Conservation (phyloP, 1,139 yeast species). For the Geotrichum phurueaensis region DNA sequence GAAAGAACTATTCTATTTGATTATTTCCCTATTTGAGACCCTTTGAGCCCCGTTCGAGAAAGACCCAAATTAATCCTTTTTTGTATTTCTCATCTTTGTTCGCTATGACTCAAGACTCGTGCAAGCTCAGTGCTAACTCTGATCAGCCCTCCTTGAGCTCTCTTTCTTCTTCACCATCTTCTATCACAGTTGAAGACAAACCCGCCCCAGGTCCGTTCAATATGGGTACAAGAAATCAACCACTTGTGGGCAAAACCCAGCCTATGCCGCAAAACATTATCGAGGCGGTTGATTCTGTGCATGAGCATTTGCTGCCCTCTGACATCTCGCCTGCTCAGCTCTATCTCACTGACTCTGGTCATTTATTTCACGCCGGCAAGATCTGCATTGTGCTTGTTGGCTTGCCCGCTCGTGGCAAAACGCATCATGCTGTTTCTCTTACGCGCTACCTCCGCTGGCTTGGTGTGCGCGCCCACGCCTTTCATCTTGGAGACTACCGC, state of each 20-base stretch:
- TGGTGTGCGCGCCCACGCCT: constrained; percentile 87
- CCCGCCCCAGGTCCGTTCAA: constrained; percentile 18
- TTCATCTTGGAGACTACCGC: constrained; percentile 90
- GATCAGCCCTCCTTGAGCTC: not conserved
- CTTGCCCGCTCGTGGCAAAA: constrained; percentile 93
- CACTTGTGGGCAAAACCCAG: not conserved
- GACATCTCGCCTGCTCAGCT: constrained; percentile 65
- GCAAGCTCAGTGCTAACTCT: not conserved
- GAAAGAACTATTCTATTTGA: not conserved
- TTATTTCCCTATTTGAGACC: not conserved
- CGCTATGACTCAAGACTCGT: constrained; percentile 1
- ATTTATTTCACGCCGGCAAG: constrained; percentile 92
- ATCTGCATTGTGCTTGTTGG: constrained; percentile 87
- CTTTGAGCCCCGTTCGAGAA: not conserved
- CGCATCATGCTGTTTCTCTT: constrained; percentile 83
- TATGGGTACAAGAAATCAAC: constrained; percentile 3
- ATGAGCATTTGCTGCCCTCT: constrained; percentile 31
- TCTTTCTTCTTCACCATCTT: not conserved
- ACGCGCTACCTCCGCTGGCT: constrained; percentile 88
- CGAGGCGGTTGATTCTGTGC: constrained; percentile 31
- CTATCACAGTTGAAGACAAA: not conserved
- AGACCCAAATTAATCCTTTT: not conserved
- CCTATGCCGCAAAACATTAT: constrained; percentile 12
- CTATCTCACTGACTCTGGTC: constrained; percentile 84
- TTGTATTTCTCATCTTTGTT: not conserved